Percentiles rank a stretch among this genome's conserved stretches.
Conservation (phyloP, 352 stramenopile species). For the Pythium phragmiticola region DNA sequence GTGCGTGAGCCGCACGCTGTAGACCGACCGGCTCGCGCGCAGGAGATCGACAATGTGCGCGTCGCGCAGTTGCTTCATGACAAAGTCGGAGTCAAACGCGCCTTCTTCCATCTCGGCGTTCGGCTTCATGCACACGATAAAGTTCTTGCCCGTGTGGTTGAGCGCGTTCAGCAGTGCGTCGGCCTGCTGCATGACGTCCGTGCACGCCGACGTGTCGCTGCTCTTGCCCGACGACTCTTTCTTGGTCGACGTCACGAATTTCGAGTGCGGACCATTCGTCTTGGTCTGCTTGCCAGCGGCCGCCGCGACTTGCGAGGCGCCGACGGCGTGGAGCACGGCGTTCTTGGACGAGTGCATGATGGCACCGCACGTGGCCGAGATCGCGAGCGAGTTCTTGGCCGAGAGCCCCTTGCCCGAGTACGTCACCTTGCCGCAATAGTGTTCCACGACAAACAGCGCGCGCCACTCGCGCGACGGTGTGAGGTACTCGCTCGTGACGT, state of each 20-base stretch:
- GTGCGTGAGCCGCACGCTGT: slow-evolving; percentile 72
- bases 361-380: slow-evolving; percentile 74
- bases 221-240: slow-evolving; percentile 14
- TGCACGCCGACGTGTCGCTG: slow-evolving; percentile 44
- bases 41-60: slow-evolving; percentile 75
- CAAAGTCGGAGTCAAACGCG: slow-evolving; percentile 64
- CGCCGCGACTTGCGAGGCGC: slow-evolving; percentile 59
- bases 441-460: slow-evolving; percentile 71
- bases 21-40: slow-evolving; percentile 67
- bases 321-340: slow-evolving; percentile 64
- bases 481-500: slow-evolving; percentile 61
- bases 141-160: slow-evolving; percentile 77
- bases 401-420: slow-evolving; percentile 75
- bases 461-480: slow-evolving; percentile 74
- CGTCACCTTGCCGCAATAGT: slow-evolving; percentile 68
- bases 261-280: slow-evolving; percentile 23
- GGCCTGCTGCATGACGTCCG: slow-evolving; percentile 64
- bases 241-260: slow-evolving; percentile 36
- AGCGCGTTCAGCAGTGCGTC: slow-evolving; percentile 67
- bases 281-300: slow-evolving; percentile 42
- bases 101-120: slow-evolving; percentile 61
- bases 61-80: slow-evolving; percentile 71
- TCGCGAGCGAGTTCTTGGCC: slow-evolving; percentile 66
- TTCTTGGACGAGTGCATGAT: slow-evolving; percentile 89
- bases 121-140: slow-evolving; percentile 81